phyloP scores from a whole-genome alignment of 2,329 filamentous ascomycete species.

The Trichoderma pleuroti region DNA sequence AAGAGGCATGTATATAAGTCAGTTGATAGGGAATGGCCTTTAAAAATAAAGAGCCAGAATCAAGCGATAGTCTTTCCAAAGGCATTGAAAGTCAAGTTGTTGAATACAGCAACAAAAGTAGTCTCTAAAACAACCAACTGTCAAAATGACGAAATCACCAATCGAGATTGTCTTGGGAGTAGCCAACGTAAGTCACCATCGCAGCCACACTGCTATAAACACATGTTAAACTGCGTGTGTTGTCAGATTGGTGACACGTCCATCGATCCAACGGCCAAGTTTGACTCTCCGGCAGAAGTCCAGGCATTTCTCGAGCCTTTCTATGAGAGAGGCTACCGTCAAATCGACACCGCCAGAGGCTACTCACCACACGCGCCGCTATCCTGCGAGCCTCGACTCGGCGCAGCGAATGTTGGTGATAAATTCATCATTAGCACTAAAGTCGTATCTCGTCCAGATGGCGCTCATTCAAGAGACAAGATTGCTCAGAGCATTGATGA shows the following conservation, averaged over 20 bases:
- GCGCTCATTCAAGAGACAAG: slow-evolving; percentile 29
- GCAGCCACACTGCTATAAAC: background rate
- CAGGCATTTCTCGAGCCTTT: slow-evolving; percentile 16
- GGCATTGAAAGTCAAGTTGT: background rate
- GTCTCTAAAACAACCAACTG: background rate
- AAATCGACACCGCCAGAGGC: slow-evolving; percentile 7
- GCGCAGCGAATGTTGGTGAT: slow-evolving; percentile 26
- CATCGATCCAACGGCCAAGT: slow-evolving; percentile 24
- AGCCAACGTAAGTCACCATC: background rate
- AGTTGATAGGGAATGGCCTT: background rate
- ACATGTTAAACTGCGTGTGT: background rate
- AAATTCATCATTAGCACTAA: slow-evolving; percentile 37
- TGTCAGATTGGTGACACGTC: slow-evolving; percentile 25
- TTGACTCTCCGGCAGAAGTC: slow-evolving; percentile 27
- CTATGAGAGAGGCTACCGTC: slow-evolving; percentile 6
- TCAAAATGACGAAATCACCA: slow-evolving; percentile 2
- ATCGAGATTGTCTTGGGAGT: slow-evolving; percentile 10
- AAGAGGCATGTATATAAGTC: background rate
- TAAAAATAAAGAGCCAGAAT: background rate
- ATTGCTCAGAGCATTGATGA: slow-evolving; percentile 30
- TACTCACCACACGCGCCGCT: slow-evolving; percentile 22
- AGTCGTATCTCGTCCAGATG: slow-evolving; percentile 26
- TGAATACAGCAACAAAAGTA: background rate
- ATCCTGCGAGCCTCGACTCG: slow-evolving; percentile 32
- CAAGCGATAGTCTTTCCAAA: background rate